Evolutionary conservation across 1,284 basidiomycete genomes (phyloP), one percentile per base, ranked within the genome.

Genomic region (Bjerkandera adusta): DNA sequence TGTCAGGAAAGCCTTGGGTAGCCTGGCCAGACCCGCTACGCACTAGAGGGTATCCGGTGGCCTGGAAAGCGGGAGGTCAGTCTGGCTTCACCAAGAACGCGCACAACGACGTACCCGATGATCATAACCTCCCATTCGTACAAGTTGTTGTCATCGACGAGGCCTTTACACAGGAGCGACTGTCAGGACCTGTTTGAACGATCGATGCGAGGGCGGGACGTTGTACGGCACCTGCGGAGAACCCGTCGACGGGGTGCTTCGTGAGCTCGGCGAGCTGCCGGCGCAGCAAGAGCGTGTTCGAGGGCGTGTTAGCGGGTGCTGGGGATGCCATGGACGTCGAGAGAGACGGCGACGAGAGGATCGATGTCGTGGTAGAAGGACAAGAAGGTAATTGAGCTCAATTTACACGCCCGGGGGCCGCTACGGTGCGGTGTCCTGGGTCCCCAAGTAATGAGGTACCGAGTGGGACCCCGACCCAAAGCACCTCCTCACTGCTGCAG

Each of bases 71-170:
- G 1, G 8, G 18, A 10, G 6, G 20, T 48, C 25, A 40, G 34
- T 32, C 34, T 22, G 43, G 41, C 54, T 36, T n/a, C n/a, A n/a
- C n/a, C n/a, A n/a, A 15, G 41, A n/a, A 35, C 20, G 45, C 5
- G 43, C 7, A 29, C 26, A n/a, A 43, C 38, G 26, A 73, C 85
- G 57, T 53, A 93, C 92, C 92, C 92, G 62, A 96, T 94, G 55
- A 96, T 85, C 61, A 94, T 76, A 60, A 97, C 79, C 54, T 94
- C 90, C 94, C 93, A 97, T 71, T 96, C 92, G 48, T 88, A 89
- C 12, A 97, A 72, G 69, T 97, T 94, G 68, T 84, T 80, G 54
- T 97, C 94, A 63, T 96, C 92, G 33, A 94, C 92, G 45, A 97
- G 81, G 27, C 95, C 89, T 91, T 60, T 35, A 53, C 50, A 37